Percentiles rank a stretch among this genome's conserved stretches.
phyloP scores from a whole-genome alignment of 2,329 filamentous ascomycete genomes.

The Alternaria triticimaculans region DNA sequence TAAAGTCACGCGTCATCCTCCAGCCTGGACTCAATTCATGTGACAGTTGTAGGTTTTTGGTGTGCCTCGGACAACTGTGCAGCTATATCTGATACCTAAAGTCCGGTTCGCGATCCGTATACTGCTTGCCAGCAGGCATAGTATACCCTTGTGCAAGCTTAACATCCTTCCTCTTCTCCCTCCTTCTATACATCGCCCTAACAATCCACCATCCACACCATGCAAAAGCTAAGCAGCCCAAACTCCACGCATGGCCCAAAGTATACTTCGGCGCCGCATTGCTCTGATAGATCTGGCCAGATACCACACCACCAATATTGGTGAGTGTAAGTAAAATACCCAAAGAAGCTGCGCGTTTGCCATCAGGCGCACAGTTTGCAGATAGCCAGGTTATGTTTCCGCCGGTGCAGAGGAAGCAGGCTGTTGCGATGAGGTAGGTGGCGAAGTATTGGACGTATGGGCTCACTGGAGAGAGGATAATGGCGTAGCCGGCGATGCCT shows the following conservation, averaged over 20 bases:
- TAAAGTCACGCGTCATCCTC: background rate
- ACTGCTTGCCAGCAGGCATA: constrained; percentile 19
- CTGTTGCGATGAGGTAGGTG: constrained; percentile 43
- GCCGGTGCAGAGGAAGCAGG: constrained; percentile 44
- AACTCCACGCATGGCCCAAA: constrained; percentile 47
- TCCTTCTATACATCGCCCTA: constrained; percentile 40
- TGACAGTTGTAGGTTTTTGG: rapidly evolving
- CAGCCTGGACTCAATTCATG: background rate
- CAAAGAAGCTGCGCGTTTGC: constrained; percentile 41
- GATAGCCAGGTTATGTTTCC: constrained; percentile 45
- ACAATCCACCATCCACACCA: constrained; percentile 51
- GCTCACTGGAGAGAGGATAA: constrained; percentile 37
- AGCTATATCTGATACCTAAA: constrained; percentile 37
- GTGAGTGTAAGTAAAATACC: constrained; percentile 43
- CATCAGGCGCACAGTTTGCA: constrained; percentile 41
- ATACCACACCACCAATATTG: constrained; percentile 44
- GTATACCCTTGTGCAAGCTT: constrained; percentile 29
- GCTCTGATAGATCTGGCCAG: constrained; percentile 43
- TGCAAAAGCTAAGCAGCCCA: constrained; percentile 46
- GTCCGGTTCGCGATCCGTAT: constrained; percentile 40
- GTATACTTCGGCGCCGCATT: constrained; percentile 35
- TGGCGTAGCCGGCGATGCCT: constrained; percentile 41
- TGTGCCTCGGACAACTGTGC: background rate
- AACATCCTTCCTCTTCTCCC: constrained; percentile 41
- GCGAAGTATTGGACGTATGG: constrained; percentile 38